Percentiles rank a stretch among this genome's conserved stretches.
Evolutionary conservation across 805 yeast species (phyloP).

Genomic region (Phaffomyces opuntiae): DNA sequence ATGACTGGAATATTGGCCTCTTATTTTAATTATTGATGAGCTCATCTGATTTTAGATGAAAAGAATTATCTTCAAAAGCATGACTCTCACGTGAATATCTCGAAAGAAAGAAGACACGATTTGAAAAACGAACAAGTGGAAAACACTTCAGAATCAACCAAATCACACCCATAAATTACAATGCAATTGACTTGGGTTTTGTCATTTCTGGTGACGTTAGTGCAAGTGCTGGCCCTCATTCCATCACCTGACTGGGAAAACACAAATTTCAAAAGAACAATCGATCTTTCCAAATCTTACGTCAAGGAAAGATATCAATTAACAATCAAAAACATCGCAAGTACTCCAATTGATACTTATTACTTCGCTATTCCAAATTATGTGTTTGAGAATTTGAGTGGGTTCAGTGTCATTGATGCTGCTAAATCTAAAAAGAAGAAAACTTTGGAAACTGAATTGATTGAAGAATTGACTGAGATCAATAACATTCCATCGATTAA

Average conservation of each 20-base stretch:
- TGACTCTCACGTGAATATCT: no score
- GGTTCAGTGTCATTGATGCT: conserved; percentile 34
- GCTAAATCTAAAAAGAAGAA: conserved; percentile 13
- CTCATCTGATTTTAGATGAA: no score
- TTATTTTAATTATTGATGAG: no score
- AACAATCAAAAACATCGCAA: conserved; percentile 50
- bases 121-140: neutral
- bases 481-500: conserved; percentile 24
- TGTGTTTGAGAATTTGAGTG: conserved; percentile 34
- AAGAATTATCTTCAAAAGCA: no score
- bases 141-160: neutral
- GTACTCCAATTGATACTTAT: conserved; percentile 48
- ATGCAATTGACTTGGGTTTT: conserved; percentile 4
- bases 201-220: conserved; percentile 2
- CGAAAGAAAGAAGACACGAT: neutral
- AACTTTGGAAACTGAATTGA: conserved; percentile 19
- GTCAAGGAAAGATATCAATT: conserved; percentile 54
- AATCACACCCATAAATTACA: neutral
- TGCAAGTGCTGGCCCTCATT: conserved; percentile 7
- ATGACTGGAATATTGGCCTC: no score
- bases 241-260: conserved; percentile 41
- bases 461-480: conserved; percentile 18
- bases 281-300: conserved; percentile 65
- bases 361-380: conserved; percentile 50
- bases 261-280: conserved; percentile 41